A percentile compares a stretch with the other conserved stretches of the same genome.
These are phyloP conservation scores for Penicillium decumbens DNA, from an alignment of 2,329 filamentous ascomycete genomes.

Conservation along the genomic window DNA sequence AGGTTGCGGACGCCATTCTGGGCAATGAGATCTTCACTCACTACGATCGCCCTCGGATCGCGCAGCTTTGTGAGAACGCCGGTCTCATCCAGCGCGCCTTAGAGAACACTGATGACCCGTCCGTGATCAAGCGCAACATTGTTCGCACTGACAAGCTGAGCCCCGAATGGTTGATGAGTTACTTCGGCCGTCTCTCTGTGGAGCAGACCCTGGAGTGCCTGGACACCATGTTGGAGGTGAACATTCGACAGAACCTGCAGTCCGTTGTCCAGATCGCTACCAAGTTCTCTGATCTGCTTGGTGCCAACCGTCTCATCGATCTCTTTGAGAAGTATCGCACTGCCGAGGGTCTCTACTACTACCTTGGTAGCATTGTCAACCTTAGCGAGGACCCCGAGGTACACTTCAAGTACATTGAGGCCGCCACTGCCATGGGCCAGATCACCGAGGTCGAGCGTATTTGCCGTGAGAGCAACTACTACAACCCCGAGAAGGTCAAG, in stretches of 20 bases:
- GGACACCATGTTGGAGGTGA: slow-evolving; percentile 91
- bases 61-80: slow-evolving; percentile 86
- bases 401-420: slow-evolving; percentile 99
- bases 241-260: slow-evolving; percentile 95
- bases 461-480: slow-evolving; percentile 85
- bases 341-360: slow-evolving; percentile 94
- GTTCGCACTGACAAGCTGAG: slow-evolving; percentile 78
- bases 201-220: slow-evolving; percentile 92
- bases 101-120: slow-evolving; percentile 90
- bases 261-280: slow-evolving; percentile 92
- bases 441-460: slow-evolving; percentile 95
- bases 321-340: slow-evolving; percentile 98
- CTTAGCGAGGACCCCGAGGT: slow-evolving; percentile 92
- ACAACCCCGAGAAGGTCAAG: slow-evolving; percentile 93
- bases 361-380: slow-evolving; percentile 96
- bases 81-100: slow-evolving; percentile 80
- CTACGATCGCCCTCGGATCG: slow-evolving; percentile 87
- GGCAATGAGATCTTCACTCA: slow-evolving; percentile 98
- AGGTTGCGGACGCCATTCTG: slow-evolving; percentile 95
- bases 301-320: slow-evolving; percentile 80
- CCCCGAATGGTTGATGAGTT: slow-evolving; percentile 84
- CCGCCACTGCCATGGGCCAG: slow-evolving; percentile 88
- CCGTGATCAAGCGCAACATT: slow-evolving; percentile 85
- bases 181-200: slow-evolving; percentile 90
- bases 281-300: slow-evolving; percentile 94